Conservation (phyloP, 192 early-diverging fungal species). For the Podila epicladia region DNA sequence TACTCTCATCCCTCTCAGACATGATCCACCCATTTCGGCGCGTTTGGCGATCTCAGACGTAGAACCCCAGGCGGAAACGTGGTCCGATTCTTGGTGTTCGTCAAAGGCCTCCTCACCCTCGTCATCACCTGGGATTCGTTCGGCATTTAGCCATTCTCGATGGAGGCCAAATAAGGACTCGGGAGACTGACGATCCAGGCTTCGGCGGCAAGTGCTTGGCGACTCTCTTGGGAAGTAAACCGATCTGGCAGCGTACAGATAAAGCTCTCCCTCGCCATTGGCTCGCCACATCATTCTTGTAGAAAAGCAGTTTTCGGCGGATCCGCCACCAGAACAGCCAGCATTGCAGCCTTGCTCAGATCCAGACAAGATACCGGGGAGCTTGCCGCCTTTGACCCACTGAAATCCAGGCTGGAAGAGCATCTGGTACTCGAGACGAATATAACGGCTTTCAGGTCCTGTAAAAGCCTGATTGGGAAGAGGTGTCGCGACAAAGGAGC, state of each 20-base stretch:
- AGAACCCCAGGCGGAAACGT: too few relatives aligned
- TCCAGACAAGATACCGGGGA: conserved; percentile 66
- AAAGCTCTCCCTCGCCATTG: conserved; percentile 60
- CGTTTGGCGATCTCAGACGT: too few relatives aligned
- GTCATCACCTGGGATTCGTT: conserved; percentile 2
- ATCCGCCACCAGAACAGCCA: conserved; percentile 56
- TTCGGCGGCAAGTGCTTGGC: conserved; percentile 15
- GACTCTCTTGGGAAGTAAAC: conserved; percentile 24
- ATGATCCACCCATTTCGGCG: too few relatives aligned
- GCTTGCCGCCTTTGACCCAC: conserved; percentile 68
- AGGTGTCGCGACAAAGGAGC: conserved; percentile 18
- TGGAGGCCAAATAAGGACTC: conserved; percentile 9
- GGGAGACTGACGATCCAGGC: conserved; percentile 23
- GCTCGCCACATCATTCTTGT: conserved; percentile 60
- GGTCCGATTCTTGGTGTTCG: too few relatives aligned
- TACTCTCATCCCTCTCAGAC: too few relatives aligned
- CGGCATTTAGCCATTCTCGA: conserved; percentile 3
- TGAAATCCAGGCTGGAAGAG: conserved; percentile 57
- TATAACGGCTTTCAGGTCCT: conserved; percentile 15
- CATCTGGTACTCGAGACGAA: conserved; percentile 57
- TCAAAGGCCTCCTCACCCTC: too few relatives aligned
- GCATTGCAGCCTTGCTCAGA: conserved; percentile 49
- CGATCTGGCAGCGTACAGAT: conserved; percentile 58
- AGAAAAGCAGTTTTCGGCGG: conserved; percentile 66
- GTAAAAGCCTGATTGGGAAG: conserved; percentile 21